Base-by-base conservation (phyloP, 257 asterid species). In the Capsicum chinense region DNA sequence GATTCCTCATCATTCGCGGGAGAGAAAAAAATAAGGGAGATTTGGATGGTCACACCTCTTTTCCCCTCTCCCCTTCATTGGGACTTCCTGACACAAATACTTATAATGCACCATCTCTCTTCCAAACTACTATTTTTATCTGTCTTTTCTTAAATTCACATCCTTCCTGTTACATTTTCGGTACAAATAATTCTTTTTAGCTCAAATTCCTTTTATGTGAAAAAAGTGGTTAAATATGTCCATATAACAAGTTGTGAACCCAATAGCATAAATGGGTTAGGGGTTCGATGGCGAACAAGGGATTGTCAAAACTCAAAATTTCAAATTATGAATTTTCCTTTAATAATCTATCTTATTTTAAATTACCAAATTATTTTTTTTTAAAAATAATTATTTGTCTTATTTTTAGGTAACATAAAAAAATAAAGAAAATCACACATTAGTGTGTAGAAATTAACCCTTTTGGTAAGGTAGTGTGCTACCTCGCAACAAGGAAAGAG, bases 21-120 rank as follows among this genome's bases (percentile, higher is more conserved):
- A 88, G 89, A 92, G 92, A 66, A 89, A 86, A 84, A 87, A 89
- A 88, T 14, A 68, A 85, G 85, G 95, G 89, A 78, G 71, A 82
- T 87, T 89, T 90, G 60, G 42, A 79, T 90, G 97, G 93, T 80
- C 47, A 21, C 63, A 21, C 48, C 63, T 52, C 47, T 69, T 8
- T 16, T 69, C 7, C 73, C 15, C 0, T 9, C 54, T 39, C 78
- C 26, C 54, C 54, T 52, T 19, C 59, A 12, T 73, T 73, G 59
- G n/a, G 60, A 48, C 39, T 71, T 19, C 58, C 58, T 11, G 6
- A 50, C 3, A 21, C 62, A 74, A 52, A 19, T 74, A 44, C 57
- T 44, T 44, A 42, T 48, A 50, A 50, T 74, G 60, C 44, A 50
- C 15, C 80, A 50, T 74, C 74, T 67, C 37, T 67, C 44, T 67